phyloP scores from a whole-genome alignment of 495 filamentous ascomycete genomes.

The Podospora pseudopauciseta region DNA sequence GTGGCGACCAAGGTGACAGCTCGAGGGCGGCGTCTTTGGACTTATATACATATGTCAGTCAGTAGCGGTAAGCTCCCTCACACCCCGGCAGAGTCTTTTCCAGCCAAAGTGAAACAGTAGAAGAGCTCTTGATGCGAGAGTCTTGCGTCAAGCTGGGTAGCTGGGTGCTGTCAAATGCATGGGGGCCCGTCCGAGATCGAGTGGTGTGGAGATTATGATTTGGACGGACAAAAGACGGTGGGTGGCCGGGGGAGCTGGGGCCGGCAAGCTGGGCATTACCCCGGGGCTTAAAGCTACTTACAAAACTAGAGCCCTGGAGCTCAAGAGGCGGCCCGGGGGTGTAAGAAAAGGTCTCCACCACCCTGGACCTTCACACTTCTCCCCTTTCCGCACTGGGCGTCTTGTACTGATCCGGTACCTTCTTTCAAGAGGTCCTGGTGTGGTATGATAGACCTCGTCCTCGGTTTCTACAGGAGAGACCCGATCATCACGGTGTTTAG shows the following conservation, averaged over 20 bases:
- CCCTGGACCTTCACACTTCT: not conserved
- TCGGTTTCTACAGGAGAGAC: not conserved
- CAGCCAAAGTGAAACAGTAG: not conserved
- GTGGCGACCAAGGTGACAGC: not conserved
- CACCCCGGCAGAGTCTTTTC: not conserved
- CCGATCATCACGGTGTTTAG: not conserved
- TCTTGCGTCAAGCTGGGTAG: not conserved
- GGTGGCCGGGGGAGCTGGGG: constrained; percentile 2
- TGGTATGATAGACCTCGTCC: too few relatives aligned
- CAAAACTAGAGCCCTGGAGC: not conserved
- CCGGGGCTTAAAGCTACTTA: constrained; percentile 1
- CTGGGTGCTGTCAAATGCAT: not conserved
- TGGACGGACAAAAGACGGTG: not conserved
- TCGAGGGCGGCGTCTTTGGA: not conserved
- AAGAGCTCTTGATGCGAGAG: not conserved
- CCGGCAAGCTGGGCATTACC: not conserved
- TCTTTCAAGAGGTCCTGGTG: too few relatives aligned
- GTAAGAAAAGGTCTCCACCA: not conserved
- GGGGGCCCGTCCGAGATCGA: not conserved
- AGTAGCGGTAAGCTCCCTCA: not conserved
- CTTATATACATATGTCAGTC: not conserved
- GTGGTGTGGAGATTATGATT: constrained; percentile 1
- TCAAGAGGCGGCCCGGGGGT: not conserved
- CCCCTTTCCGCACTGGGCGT: not conserved
- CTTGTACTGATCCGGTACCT: not conserved